These are phyloP conservation scores for Cutaneotrichosporon mucoides DNA, from an alignment of 1,284 basidiomycete species.

Conservation along the genomic window DNA sequence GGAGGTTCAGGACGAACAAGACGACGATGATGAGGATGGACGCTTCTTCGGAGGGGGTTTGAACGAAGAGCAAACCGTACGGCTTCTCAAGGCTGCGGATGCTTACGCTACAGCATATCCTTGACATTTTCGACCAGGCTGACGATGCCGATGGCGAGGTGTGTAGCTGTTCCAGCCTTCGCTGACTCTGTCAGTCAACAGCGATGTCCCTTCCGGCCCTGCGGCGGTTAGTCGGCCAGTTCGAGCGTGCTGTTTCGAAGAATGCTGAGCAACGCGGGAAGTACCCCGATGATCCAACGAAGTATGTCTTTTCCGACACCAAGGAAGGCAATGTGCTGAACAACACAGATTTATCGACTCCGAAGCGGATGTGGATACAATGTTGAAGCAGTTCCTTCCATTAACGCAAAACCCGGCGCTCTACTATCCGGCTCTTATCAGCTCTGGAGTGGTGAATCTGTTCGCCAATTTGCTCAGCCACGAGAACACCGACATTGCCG, in stretches of 20 bases:
- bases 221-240: constrained; percentile 68
- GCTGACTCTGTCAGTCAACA: background rate
- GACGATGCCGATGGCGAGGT: constrained; percentile 64
- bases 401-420: constrained; percentile 80
- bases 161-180: constrained; percentile 39
- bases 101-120: constrained; percentile 42
- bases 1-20: constrained; percentile 38
- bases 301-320: constrained; percentile 54
- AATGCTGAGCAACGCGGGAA: constrained; percentile 94
- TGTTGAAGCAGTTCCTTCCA: constrained; percentile 78
- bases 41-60: constrained; percentile 90
- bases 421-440: constrained; percentile 85
- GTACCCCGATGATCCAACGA: constrained; percentile 81
- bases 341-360: constrained; percentile 88
- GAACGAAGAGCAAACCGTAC: constrained; percentile 82
- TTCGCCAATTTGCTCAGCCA: constrained; percentile 82
- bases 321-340: background rate
- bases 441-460: constrained; percentile 61
- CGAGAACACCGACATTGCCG: constrained; percentile 89
- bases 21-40: constrained; percentile 83
- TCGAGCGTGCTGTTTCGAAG: constrained; percentile 84
- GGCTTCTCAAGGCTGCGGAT: constrained; percentile 34
- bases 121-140: constrained; percentile 69
- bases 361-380: constrained; percentile 85
- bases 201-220: constrained; percentile 63